A percentile compares a stretch with the other conserved stretches of the same genome.
These are phyloP conservation scores for Penicillium lividum DNA, from an alignment of 495 filamentous ascomycete species.

Conservation along the genomic window DNA sequence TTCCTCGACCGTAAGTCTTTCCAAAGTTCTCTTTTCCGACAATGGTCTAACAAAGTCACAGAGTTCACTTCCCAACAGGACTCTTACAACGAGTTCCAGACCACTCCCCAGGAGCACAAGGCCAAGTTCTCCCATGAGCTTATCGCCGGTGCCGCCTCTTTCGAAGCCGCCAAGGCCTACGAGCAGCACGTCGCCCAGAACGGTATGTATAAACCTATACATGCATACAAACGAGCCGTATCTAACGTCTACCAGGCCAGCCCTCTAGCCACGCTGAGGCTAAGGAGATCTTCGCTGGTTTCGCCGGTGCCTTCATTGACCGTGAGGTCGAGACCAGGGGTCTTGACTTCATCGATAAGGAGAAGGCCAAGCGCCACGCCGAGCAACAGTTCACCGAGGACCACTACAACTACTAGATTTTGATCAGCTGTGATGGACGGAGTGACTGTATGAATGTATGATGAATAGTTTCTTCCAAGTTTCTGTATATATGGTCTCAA, in stretches of 20 bases:
- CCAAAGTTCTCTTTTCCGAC: no score
- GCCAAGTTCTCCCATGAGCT: constrained; percentile 65
- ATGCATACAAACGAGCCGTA: background rate
- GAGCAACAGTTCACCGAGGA: background rate
- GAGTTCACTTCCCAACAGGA: no score
- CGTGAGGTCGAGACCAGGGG: constrained; percentile 72
- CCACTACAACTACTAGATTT: background rate
- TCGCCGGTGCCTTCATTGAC: constrained; percentile 71
- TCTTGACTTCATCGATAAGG: constrained; percentile 65
- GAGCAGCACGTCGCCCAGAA: constrained; percentile 65
- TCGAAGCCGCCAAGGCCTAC: constrained; percentile 74
- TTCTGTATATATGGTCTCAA: no score
- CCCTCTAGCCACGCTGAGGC: constrained; percentile 64
- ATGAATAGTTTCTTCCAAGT: no score
- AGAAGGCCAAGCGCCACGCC: constrained; percentile 68
- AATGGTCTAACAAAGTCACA: no score
- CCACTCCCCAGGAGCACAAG: constrained; percentile 36
- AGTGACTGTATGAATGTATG: no score
- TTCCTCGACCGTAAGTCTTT: no score
- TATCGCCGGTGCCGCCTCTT: constrained; percentile 69
- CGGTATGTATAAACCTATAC: constrained; percentile 41
- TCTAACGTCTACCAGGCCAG: constrained; percentile 51
- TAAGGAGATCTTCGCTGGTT: constrained; percentile 69
- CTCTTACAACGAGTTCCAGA: background rate
- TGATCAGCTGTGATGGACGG: no score